A percentile compares a stretch with the other conserved stretches of the same genome.
Conservation (phyloP, 2,329 filamentous ascomycete genomes). For the Grosmannia huntii region DNA sequence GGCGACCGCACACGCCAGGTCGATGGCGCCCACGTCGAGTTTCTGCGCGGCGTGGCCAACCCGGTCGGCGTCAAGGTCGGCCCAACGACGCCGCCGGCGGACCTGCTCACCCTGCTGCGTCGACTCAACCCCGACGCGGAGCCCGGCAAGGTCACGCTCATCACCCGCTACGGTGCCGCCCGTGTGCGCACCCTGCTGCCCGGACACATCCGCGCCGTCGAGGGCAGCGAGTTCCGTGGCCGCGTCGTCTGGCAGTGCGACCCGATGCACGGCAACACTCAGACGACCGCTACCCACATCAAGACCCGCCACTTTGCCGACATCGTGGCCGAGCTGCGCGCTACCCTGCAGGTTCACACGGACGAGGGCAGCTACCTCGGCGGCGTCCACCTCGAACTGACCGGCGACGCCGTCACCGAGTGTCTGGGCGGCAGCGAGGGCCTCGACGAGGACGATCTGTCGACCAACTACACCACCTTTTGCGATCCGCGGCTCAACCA, state of each 20-base stretch:
- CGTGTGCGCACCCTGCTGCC: slow-evolving; percentile 68
- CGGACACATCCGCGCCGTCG: slow-evolving; percentile 77
- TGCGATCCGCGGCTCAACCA: slow-evolving; percentile 94
- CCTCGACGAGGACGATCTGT: slow-evolving; percentile 75
- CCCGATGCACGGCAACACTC: slow-evolving; percentile 87
- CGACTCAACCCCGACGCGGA: slow-evolving; percentile 74
- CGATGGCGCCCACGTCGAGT: slow-evolving; percentile 89
- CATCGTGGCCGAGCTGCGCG: slow-evolving; percentile 76
- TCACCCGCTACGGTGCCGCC: slow-evolving; percentile 80
- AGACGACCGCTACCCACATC: slow-evolving; percentile 58
- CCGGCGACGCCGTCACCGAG: slow-evolving; percentile 91
- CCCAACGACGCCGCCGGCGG: slow-evolving; percentile 63
- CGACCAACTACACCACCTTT: slow-evolving; percentile 86
- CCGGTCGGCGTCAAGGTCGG: slow-evolving; percentile 95
- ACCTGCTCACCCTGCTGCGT: slow-evolving; percentile 68
- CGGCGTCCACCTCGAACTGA: slow-evolving; percentile 89
- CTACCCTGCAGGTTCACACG: slow-evolving; percentile 75
- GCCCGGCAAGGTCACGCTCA: slow-evolving; percentile 86
- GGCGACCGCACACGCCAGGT: slow-evolving; percentile 92
- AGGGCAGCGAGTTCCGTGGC: slow-evolving; percentile 54
- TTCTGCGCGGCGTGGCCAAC: slow-evolving; percentile 92
- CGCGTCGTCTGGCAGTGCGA: slow-evolving; percentile 92
- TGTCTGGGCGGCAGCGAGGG: slow-evolving; percentile 85
- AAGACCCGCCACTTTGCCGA: slow-evolving; percentile 89
- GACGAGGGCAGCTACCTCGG: slow-evolving; percentile 76